These are phyloP conservation scores for Tephrocybe rancida DNA, from an alignment of 768 basidiomycete species.

Conservation along the genomic window DNA sequence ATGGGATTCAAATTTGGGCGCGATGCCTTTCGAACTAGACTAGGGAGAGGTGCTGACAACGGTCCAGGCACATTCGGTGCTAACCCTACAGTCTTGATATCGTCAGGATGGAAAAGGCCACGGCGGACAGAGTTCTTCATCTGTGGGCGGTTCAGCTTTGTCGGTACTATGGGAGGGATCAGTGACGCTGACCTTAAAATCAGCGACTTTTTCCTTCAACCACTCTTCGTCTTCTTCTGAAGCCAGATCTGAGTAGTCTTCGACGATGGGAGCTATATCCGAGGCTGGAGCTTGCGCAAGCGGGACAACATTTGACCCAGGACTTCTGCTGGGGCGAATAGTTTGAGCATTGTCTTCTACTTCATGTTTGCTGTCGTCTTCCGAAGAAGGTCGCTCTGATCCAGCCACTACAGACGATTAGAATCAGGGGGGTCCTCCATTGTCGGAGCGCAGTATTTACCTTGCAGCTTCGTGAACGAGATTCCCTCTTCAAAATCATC, in stretches of 20 bases:
- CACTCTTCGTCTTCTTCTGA: constrained; percentile 72
- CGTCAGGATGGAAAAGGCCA: constrained; percentile 87
- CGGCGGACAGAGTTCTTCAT: constrained; percentile 72
- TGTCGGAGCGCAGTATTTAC: constrained; percentile 24
- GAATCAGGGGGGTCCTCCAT: neutral
- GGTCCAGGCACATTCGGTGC: constrained; percentile 56
- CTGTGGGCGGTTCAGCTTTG: constrained; percentile 29
- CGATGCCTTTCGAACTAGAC: constrained; percentile 52
- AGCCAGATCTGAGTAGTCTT: constrained; percentile 91
- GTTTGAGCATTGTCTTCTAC: constrained; percentile 80
- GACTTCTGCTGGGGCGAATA: constrained; percentile 76
- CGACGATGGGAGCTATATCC: constrained; percentile 70
- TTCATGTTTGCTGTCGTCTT: constrained; percentile 57
- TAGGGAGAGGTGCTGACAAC: constrained; percentile 67
- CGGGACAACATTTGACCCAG: constrained; percentile 53
- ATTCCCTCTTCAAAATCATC: constrained; percentile 97
- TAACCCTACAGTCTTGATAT: constrained; percentile 78
- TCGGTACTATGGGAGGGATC: neutral
- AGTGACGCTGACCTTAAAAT: constrained; percentile 66
- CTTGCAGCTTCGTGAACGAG: constrained; percentile 83
- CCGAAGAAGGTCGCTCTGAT: constrained; percentile 58
- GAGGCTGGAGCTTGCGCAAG: constrained; percentile 63
- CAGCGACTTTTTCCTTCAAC: constrained; percentile 78
- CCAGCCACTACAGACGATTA: constrained; percentile 36
- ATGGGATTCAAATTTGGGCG: constrained; percentile 56